Percentiles rank a stretch among this genome's conserved stretches.
phyloP scores from a whole-genome alignment of 176 grass and related monocot species.

The Oropetium thomaeum region DNA sequence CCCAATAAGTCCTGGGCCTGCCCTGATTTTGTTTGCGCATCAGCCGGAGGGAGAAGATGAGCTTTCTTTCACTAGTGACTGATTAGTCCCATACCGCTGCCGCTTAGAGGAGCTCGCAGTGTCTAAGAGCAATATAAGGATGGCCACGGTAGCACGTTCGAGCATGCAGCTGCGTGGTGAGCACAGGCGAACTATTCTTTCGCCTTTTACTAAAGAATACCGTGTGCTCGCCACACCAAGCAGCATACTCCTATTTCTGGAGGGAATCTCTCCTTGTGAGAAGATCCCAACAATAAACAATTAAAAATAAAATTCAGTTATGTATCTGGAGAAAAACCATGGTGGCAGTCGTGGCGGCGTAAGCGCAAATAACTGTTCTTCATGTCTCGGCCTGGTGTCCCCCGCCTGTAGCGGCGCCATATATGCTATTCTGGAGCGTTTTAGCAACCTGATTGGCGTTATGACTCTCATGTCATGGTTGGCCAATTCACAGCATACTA shows the following conservation, averaged over 20 bases:
- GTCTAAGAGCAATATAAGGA: not conserved
- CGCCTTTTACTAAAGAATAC: slow-evolving; percentile 81
- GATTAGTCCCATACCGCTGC: not conserved
- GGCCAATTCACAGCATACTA: too few relatives aligned
- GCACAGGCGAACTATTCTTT: slow-evolving; percentile 64
- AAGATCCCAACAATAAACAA: not conserved
- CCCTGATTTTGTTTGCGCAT: not conserved
- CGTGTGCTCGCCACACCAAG: slow-evolving; percentile 36
- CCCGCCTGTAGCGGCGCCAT: too few relatives aligned
- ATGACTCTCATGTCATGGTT: too few relatives aligned
- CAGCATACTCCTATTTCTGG: slow-evolving; percentile 26
- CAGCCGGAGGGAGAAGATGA: not conserved
- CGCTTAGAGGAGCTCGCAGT: not conserved
- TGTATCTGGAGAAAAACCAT: too few relatives aligned
- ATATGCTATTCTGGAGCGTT: too few relatives aligned
- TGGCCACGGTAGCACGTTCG: not conserved
- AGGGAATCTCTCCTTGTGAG: not conserved
- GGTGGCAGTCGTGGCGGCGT: too few relatives aligned
- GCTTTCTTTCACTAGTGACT: not conserved
- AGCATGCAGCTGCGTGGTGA: slow-evolving; percentile 19
- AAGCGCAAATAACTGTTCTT: too few relatives aligned
- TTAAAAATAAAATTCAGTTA: too few relatives aligned
- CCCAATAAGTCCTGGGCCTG: not conserved
- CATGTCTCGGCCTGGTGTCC: too few relatives aligned
- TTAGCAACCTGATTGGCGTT: too few relatives aligned